Evolutionary conservation across 192 early-diverging fungal species (phyloP).

Genomic region (Funneliformis mosseae): DNA sequence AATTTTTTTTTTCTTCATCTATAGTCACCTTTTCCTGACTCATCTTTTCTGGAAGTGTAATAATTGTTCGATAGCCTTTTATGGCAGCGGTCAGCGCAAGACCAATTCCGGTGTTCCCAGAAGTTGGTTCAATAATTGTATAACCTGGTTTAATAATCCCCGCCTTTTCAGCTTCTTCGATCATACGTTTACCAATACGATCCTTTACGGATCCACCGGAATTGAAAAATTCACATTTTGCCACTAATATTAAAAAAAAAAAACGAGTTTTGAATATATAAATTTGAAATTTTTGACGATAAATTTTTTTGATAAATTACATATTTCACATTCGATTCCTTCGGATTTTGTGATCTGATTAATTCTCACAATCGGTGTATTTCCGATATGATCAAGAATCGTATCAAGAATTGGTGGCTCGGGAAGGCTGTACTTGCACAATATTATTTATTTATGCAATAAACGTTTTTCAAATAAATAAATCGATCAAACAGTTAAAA

Average conservation of each 20-base stretch:
- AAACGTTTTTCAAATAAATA: background rate
- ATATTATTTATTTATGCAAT: background rate
- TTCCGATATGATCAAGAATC: constrained; percentile 95
- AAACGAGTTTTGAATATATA: constrained; percentile 2
- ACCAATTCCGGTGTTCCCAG: constrained; percentile 99
- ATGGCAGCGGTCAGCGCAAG: constrained; percentile 96
- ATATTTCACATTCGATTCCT: constrained; percentile 93
- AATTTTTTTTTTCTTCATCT: background rate
- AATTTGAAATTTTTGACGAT: background rate
- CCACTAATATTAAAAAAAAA: constrained; percentile 53
- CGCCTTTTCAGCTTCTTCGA: constrained; percentile 92
- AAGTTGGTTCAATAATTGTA: constrained; percentile 98
- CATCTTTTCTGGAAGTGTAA: constrained; percentile 99
- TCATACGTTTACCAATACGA: constrained; percentile 95
- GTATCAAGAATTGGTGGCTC: constrained; percentile 81
- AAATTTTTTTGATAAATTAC: constrained; percentile 49
- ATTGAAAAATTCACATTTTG: constrained; percentile 99
- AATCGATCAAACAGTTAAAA: background rate
- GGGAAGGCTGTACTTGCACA: constrained; percentile 44
- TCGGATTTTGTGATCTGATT: constrained; percentile 84
- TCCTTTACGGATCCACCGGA: constrained; percentile 99
- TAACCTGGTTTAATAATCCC: constrained; percentile 89
- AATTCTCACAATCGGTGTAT: constrained; percentile 92
- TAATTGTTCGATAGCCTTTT: constrained; percentile 97
- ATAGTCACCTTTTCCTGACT: constrained; percentile 84